phyloP scores from a whole-genome alignment of 2,329 filamentous ascomycete genomes.

The Colletotrichum lentis region DNA sequence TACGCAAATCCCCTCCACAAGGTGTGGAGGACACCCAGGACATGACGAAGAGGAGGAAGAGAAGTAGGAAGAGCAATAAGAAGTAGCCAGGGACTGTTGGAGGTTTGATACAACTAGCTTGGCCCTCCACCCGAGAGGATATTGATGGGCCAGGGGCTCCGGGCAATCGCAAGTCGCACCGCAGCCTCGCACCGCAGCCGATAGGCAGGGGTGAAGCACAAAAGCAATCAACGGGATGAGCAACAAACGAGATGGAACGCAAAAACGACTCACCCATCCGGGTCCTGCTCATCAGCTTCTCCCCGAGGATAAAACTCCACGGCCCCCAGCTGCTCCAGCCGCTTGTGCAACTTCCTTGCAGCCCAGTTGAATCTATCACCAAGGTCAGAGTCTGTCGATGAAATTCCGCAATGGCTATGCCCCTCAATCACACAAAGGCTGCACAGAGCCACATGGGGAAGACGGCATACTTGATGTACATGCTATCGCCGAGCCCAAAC shows the following conservation, averaged over 20 bases:
- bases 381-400: not conserved
- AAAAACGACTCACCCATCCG: slow-evolving; percentile 74
- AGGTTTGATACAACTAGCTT: too few species aligned
- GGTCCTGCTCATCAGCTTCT: slow-evolving; percentile 92
- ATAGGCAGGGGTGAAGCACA: too few species aligned
- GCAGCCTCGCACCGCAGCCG: not conserved
- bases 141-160: too few species aligned
- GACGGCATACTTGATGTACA: slow-evolving; percentile 79
- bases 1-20: not conserved
- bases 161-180: too few species aligned
- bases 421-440: not conserved
- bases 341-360: slow-evolving; percentile 84
- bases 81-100: not conserved
- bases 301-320: slow-evolving; percentile 77
- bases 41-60: too few species aligned
- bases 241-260: not conserved
- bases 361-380: slow-evolving; percentile 85
- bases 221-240: not conserved
- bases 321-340: slow-evolving; percentile 84
- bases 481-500: slow-evolving; percentile 93
- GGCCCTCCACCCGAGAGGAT: too few species aligned
- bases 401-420: too few species aligned
- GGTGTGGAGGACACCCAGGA: not conserved
- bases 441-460: not conserved
- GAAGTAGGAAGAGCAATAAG: not conserved